Evolutionary conservation across 2,329 filamentous ascomycete genomes (phyloP), one percentile per base, ranked within the genome.

Genomic region (Aureobasidium uvarum): DNA sequence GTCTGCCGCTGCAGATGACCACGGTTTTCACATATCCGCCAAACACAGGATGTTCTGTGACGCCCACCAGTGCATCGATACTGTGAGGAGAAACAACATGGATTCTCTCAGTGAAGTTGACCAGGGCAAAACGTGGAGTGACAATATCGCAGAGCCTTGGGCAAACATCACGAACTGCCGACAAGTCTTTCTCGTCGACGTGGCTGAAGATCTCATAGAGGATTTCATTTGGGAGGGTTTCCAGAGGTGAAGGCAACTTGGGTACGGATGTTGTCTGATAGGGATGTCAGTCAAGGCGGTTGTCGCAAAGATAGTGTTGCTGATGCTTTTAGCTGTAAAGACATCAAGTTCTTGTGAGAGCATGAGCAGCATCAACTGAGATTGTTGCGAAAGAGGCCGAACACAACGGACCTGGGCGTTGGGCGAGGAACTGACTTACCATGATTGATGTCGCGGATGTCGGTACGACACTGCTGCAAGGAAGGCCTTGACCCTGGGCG

Each of bases 1-100:
- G 33, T 25, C 54, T 56, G 14, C 23, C 54, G 8, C 38, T 31
- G 38, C 7, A 28, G 23, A 65, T 23, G 1, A 6, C 36, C 3
- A 65, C n/a, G 11, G 36, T 18, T 14, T 46, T 41, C 8, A 65
- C 54, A 20, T 51, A 50, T 1, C 2, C 3, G 3, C 63, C 54
- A 41, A 51, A 65, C 3, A 52, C 13, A 41, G 41, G 52, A 28
- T 65, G 63, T 16, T 43, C 63, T 10, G 54, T 60, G 54, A 65
- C 59, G 20, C 52, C 16, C 20, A 65, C n/a, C 5, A 65, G 46
- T 7, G 16, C 23, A 5, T 65, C 14, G 10, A 65, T 55, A 14
- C 63, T 65, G 54, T 59, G 36, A 14, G 28, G 38, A 28, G 54
- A 38, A 23, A 65, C 31, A 20, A 51, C 45, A 28, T 59, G 52